Conservation (phyloP, 345 rosid species). For the Populus tremula region DNA sequence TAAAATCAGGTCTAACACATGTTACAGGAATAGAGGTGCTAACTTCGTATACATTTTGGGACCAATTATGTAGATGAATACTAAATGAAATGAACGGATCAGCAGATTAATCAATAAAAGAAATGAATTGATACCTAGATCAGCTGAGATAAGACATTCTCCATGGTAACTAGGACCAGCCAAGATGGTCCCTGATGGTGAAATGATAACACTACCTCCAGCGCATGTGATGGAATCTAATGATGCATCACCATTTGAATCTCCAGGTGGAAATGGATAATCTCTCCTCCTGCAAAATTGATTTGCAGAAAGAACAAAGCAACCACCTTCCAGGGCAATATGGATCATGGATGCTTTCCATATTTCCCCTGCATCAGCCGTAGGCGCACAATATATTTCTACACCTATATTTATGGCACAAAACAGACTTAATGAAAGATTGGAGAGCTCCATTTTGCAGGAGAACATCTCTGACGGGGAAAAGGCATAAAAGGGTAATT, state of each 20-base stretch:
- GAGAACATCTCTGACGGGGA: not conserved
- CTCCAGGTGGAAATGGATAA: not conserved
- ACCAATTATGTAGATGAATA: not conserved
- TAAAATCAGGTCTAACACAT: not conserved
- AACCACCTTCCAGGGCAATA: slow-evolving; percentile 26
- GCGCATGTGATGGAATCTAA: slow-evolving; percentile 2
- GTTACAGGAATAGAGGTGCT: not conserved
- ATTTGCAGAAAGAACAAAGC: slow-evolving; percentile 32
- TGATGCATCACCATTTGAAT: not conserved
- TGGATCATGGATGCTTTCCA: slow-evolving; percentile 23
- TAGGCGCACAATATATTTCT: slow-evolving; percentile 30
- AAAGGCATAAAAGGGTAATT: not conserved
- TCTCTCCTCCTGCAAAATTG: slow-evolving; percentile 23
- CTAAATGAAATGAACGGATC: not conserved
- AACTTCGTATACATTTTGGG: not conserved
- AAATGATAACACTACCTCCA: slow-evolving; percentile 29
- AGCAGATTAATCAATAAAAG: not conserved
- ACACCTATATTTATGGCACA: slow-evolving; percentile 15
- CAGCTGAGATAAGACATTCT: slow-evolving; percentile 27
- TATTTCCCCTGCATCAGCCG: slow-evolving; percentile 14
- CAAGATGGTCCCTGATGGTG: slow-evolving; percentile 22
- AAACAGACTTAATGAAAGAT: not conserved
- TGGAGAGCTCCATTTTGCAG: not conserved
- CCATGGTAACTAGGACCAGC: slow-evolving; percentile 25
- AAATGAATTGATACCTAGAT: slow-evolving; percentile 8